Conservation (phyloP, 768 basidiomycete species). For the Kondoa subrosea region DNA sequence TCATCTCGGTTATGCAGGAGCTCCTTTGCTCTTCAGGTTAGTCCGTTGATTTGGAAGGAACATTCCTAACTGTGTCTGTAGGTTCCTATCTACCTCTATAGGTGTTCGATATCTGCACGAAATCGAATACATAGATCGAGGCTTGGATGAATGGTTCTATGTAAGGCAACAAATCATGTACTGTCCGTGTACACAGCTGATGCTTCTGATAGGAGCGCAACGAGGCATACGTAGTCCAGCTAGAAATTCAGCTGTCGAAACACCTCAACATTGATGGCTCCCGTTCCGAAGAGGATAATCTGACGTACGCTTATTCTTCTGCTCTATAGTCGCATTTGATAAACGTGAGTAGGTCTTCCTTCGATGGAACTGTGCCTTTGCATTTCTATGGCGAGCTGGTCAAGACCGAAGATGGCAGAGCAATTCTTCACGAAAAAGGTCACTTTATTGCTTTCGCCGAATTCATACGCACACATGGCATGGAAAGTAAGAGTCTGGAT, state of each 20-base stretch:
- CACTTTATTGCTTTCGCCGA: conserved; percentile 82
- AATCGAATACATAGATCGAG: conserved; percentile 78
- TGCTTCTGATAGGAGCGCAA: conserved; percentile 60
- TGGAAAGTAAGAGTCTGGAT: conserved; percentile 65
- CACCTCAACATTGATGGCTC: conserved; percentile 45
- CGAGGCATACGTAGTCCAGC: conserved; percentile 75
- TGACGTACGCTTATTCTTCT: conserved; percentile 33
- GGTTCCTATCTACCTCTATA: conserved; percentile 83
- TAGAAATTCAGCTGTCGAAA: conserved; percentile 76
- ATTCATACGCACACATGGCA: conserved; percentile 69
- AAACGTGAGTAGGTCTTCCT: conserved; percentile 38
- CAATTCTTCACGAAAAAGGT: conserved; percentile 70
- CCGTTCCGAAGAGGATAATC: conserved; percentile 51
- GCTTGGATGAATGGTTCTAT: conserved; percentile 92
- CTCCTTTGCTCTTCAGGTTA: conserved; percentile 70
- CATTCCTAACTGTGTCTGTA: conserved; percentile 29
- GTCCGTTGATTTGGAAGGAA: not conserved
- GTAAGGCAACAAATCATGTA: conserved; percentile 37
- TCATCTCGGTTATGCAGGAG: conserved; percentile 82
- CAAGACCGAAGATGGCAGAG: conserved; percentile 87
- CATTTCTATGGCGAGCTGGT: conserved; percentile 98
- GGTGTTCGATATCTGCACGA: conserved; percentile 86
- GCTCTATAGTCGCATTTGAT: not conserved
- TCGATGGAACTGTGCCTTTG: conserved; percentile 72
- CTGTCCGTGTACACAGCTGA: not conserved